A percentile compares a stretch with the other conserved stretches of the same genome.
These are phyloP conservation scores for Gentiana dahurica DNA, from an alignment of 257 asterid genomes.

Conservation along the genomic window DNA sequence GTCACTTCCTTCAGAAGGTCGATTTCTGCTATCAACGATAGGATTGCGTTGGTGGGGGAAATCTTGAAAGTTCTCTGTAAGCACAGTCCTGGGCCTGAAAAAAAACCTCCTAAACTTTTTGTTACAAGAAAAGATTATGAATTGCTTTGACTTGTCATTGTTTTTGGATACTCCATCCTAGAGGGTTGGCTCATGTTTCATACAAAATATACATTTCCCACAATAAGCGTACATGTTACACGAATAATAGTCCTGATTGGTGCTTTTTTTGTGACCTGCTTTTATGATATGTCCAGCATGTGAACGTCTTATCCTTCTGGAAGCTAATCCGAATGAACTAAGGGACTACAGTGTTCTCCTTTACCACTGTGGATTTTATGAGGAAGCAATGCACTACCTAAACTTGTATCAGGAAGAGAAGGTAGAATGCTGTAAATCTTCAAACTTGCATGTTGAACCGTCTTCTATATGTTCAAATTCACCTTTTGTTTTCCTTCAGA, in stretches of 20 bases:
- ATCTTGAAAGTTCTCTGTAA: too few relatives aligned
- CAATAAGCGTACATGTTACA: too few relatives aligned
- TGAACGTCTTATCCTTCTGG: constrained; percentile 67
- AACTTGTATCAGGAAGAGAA: constrained; percentile 39
- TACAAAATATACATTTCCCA: too few relatives aligned
- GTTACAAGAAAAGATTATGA: too few relatives aligned
- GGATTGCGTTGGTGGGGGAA: too few relatives aligned
- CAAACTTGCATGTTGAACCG: background rate
- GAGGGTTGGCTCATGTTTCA: too few relatives aligned
- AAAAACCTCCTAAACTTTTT: too few relatives aligned
- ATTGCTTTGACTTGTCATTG: too few relatives aligned
- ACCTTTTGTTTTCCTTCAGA: constrained; percentile 4
- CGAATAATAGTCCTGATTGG: background rate
- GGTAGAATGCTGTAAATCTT: constrained; percentile 20
- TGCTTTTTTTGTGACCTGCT: constrained; percentile 6
- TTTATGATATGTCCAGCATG: constrained; percentile 43
- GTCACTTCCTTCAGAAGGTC: too few relatives aligned
- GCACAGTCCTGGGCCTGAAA: too few relatives aligned
- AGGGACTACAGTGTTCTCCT: constrained; percentile 68
- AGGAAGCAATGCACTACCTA: constrained; percentile 51
- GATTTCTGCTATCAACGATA: too few relatives aligned
- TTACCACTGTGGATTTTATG: constrained; percentile 76
- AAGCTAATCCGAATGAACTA: constrained; percentile 48
- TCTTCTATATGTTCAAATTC: background rate
- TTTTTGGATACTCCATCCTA: too few relatives aligned